Evolutionary conservation across 495 filamentous ascomycete species (phyloP).

Genomic region (Aspergillus panamensis): DNA sequence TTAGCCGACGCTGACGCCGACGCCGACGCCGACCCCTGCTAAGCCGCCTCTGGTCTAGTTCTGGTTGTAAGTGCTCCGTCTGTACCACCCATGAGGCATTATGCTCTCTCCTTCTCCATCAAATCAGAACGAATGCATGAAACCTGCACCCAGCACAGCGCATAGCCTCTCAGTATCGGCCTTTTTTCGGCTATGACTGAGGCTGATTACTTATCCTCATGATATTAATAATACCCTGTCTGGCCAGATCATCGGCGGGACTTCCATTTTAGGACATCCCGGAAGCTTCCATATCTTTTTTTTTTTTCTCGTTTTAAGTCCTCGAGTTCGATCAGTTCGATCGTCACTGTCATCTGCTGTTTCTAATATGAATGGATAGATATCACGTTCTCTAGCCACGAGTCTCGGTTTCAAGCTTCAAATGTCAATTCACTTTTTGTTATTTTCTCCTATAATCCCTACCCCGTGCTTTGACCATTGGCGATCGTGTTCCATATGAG

Average conservation of each 20-base stretch:
- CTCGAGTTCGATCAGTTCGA: not conserved
- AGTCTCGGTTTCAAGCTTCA: not conserved
- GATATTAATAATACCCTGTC: not conserved
- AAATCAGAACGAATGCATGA: not conserved
- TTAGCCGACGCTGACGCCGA: not conserved
- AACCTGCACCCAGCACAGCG: conserved; percentile 3
- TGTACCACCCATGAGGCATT: not conserved
- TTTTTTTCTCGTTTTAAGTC: not conserved
- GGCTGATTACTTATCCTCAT: not conserved
- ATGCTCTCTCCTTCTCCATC: not conserved
- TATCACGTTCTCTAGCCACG: not conserved
- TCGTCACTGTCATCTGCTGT: not conserved
- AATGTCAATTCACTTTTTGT: not conserved
- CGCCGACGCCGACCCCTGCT: not conserved
- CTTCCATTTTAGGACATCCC: conserved; percentile 13
- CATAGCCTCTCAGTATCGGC: not conserved
- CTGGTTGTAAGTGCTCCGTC: not conserved
- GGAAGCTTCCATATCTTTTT: not conserved
- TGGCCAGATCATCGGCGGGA: not conserved
- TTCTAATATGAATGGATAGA: not conserved
- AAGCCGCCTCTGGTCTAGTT: not conserved
- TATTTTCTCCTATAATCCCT: not conserved
- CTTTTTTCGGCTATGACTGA: conserved; percentile 9
- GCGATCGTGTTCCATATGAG: not conserved
- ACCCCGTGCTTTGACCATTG: not conserved